Conservation (phyloP, 1,139 yeast species). For the Protomyces inouyei region DNA sequence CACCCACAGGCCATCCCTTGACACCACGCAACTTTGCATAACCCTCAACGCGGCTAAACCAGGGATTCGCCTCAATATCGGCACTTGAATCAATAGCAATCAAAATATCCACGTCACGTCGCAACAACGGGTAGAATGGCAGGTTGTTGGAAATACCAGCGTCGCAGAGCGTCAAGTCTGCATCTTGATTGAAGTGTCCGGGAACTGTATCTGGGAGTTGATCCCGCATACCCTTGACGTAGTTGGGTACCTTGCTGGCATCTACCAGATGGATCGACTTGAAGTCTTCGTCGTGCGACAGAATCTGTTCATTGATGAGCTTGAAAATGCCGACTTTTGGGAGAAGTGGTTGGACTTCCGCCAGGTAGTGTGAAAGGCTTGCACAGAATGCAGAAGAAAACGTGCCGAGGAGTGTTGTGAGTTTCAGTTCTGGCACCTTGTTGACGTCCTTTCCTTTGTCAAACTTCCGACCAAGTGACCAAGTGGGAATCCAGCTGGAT, state of each 20-base stretch:
- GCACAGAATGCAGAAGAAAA: conserved; percentile 36
- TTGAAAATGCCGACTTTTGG: conserved; percentile 24
- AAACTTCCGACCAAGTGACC: conserved; percentile 34
- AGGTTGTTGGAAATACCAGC: conserved; percentile 36
- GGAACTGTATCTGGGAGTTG: conserved; percentile 31
- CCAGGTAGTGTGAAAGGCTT: conserved; percentile 33
- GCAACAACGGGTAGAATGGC: conserved; percentile 34
- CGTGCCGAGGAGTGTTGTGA: conserved; percentile 33
- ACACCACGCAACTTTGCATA: conserved; percentile 33
- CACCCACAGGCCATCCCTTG: conserved; percentile 34
- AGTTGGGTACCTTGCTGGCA: conserved; percentile 34
- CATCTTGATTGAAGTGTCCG: conserved; percentile 14
- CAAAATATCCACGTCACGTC: conserved; percentile 34
- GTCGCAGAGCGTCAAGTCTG: conserved; percentile 33
- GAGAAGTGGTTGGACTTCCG: conserved; percentile 32
- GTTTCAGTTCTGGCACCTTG: conserved; percentile 31
- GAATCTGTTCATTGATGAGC: conserved; percentile 29
- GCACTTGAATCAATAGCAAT: conserved; percentile 35
- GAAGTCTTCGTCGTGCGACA: conserved; percentile 32
- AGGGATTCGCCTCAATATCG: conserved; percentile 32
- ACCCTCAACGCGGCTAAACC: conserved; percentile 34
- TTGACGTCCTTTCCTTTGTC: conserved; percentile 29
- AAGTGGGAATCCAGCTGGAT: conserved; percentile 35
- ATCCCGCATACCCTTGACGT: conserved; percentile 30
- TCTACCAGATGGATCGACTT: conserved; percentile 33